A percentile compares a stretch with the other conserved stretches of the same genome.
Conservation (phyloP, 495 filamentous ascomycete species). For the Xylaria longipes region DNA sequence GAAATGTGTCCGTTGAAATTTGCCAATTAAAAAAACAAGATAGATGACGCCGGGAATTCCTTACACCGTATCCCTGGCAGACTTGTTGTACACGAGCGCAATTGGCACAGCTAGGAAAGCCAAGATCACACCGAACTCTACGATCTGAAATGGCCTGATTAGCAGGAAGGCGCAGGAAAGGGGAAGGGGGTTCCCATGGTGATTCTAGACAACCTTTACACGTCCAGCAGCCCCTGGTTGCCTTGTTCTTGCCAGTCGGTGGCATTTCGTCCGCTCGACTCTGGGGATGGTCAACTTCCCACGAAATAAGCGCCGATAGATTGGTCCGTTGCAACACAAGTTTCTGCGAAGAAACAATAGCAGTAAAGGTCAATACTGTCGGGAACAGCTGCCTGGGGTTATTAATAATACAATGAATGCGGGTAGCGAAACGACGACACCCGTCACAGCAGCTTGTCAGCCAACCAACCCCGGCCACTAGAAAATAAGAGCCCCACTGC, state of each 20-base stretch:
- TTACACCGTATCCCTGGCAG: constrained; percentile 23
- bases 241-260: constrained; percentile 12
- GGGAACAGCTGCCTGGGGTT: constrained; percentile 4
- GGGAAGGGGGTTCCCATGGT: not conserved
- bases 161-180: not conserved
- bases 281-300: not conserved
- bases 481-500: not conserved
- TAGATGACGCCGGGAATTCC: not conserved
- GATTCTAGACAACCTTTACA: constrained; percentile 32
- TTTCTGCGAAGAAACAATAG: not conserved
- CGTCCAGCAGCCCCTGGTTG: constrained; percentile 33
- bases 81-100: constrained; percentile 33
- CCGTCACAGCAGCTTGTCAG: not conserved
- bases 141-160: constrained; percentile 27
- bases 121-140: constrained; percentile 34
- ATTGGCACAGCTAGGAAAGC: constrained; percentile 31
- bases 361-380: not conserved
- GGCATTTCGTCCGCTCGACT: not conserved
- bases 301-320: not conserved
- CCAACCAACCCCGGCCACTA: not conserved
- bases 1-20: not conserved
- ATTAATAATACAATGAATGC: constrained; percentile 17
- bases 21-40: not conserved
- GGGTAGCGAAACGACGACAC: not conserved
- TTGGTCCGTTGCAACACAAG: not conserved